Base-by-base conservation (phyloP, 768 basidiomycete species). In the Tylopilus rubrobrunneus region DNA sequence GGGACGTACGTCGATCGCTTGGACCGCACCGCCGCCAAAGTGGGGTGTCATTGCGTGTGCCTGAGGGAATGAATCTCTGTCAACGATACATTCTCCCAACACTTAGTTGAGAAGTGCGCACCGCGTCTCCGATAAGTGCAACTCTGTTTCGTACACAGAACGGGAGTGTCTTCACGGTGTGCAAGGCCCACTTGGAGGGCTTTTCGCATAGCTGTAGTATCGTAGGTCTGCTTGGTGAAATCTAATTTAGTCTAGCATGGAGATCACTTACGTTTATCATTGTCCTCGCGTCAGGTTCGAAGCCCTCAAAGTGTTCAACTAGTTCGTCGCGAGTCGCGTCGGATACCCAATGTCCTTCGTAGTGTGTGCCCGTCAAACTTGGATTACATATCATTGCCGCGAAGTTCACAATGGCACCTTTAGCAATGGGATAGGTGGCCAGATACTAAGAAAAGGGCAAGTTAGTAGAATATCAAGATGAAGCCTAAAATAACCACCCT, bases 91-190 rank as follows among this genome's bases (percentile, higher is more conserved):
- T 31, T 31, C 29, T 10, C 29, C 10, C 29, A 10, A 7, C 10
- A 7, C 29, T 7, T 10, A 31, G 10, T 27, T 7, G 5, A 46
- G 36, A 25, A 12, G 7, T 66, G 55, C 70, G 47, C 49, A 77
- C 77, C 12, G 82, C 74, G 60, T 84, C 82, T 11, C 81, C 81
- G 4, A 77, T 63, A 7, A 84, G 67, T 8, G 74, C 74, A 0
- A 82, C 74, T 7, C 70, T 65, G 14, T 71, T 71, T n/a, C 60
- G 64, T 2, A 73, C 72, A 47, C 70, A 78, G 4, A 68, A 69
- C 0, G 73, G 69, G 11, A 82, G 63, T 6, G 71, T 69, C 17
- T 69, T 71, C 29, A 83, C 60, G 27, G 67, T 67, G 48, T 78
- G 74, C 27, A 82, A 59, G 2, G 74, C 73, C 77, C 79, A 82